phyloP scores from a whole-genome alignment of 768 basidiomycete species.

The Fomitopsis serialis region DNA sequence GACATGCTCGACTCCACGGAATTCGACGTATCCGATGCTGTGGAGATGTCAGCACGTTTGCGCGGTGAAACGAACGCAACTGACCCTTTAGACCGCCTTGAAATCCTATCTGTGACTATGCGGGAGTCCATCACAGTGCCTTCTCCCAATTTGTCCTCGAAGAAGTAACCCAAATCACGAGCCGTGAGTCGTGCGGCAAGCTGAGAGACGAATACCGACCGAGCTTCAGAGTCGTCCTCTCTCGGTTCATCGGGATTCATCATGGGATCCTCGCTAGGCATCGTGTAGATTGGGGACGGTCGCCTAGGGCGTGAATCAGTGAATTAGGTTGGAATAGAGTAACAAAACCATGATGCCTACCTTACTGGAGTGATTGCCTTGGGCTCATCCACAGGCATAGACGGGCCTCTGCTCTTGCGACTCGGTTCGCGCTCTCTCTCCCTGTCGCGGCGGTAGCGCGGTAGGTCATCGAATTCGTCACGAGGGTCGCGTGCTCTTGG shows the following conservation, averaged over 20 bases:
- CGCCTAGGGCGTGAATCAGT: conserved; percentile 38
- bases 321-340: conserved; percentile 1
- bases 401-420: conserved; percentile 12
- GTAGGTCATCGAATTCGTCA: conserved; percentile 59
- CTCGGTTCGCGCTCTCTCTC: conserved; percentile 36
- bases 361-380: conserved; percentile 37
- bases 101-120: conserved; percentile 93
- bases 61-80: conserved; percentile 3
- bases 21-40: conserved; percentile 98
- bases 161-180: conserved; percentile 96
- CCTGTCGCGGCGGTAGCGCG: conserved; percentile 37
- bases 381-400: neutral
- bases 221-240: conserved; percentile 95
- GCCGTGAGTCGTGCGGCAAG: conserved; percentile 95
- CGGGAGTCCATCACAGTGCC: conserved; percentile 92
- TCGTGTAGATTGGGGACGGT: conserved; percentile 67
- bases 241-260: conserved; percentile 80
- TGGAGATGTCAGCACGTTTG: neutral
- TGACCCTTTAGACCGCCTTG: conserved; percentile 96
- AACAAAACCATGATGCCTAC: conserved; percentile 28
- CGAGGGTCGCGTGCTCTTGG: conserved; percentile 43
- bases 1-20: conserved; percentile 85
- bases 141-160: conserved; percentile 94
- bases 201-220: conserved; percentile 98
- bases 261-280: conserved; percentile 52